Evolutionary conservation across 192 early-diverging fungal genomes (phyloP).

Genomic region (Podila epigama): DNA sequence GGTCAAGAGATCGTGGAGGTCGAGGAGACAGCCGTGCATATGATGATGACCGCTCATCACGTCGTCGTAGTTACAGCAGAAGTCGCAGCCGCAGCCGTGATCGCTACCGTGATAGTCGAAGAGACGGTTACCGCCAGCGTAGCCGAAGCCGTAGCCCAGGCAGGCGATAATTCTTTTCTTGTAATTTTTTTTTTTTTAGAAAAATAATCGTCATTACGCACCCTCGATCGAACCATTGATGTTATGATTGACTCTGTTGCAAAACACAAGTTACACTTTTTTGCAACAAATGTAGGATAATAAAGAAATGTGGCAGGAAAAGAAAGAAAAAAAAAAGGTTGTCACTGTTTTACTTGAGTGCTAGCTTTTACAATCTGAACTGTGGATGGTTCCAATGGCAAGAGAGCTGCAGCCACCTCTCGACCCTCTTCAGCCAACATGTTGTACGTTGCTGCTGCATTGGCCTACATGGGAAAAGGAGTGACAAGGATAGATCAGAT

Average conservation of each 20-base stretch:
- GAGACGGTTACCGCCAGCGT: conserved; percentile 32
- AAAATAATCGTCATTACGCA: not conserved
- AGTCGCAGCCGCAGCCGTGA: conserved; percentile 27
- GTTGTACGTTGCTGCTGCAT: conserved; percentile 63
- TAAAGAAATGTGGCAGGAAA: not conserved
- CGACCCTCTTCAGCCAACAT: conserved; percentile 67
- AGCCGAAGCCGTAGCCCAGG: conserved; percentile 38
- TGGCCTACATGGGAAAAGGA: conserved; percentile 50
- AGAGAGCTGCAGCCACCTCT: conserved; percentile 60
- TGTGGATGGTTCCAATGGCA: conserved; percentile 55
- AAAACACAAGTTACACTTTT: not conserved
- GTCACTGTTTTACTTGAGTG: not conserved
- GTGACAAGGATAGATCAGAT: too few species aligned
- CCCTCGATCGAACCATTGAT: not conserved
- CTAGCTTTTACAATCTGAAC: conserved; percentile 15
- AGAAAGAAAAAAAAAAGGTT: not conserved
- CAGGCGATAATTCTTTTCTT: conserved; percentile 7
- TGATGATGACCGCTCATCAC: conserved; percentile 28
- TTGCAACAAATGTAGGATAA: too few species aligned
- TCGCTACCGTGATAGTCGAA: conserved; percentile 26
- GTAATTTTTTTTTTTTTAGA: not conserved
- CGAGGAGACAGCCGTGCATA: conserved; percentile 16
- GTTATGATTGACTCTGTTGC: conserved; percentile 1
- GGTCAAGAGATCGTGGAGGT: conserved; percentile 16
- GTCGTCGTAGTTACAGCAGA: conserved; percentile 19